Evolutionary conservation across 345 rosid species (phyloP).

Genomic region (Barbarea vulgaris): DNA sequence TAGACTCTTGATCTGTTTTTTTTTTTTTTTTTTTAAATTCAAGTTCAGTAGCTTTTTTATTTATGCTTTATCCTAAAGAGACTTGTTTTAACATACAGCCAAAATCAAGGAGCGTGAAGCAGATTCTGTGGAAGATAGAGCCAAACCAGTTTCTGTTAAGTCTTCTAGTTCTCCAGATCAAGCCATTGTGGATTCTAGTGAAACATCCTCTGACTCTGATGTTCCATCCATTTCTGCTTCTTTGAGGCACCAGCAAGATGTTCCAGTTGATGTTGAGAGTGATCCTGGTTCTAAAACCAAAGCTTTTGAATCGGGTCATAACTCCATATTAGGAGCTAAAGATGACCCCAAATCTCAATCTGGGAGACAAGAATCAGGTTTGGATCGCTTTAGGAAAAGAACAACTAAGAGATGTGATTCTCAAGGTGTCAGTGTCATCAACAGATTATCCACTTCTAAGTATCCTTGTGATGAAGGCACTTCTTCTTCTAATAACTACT

Average conservation of each 20-base stretch:
- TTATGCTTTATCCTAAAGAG: neutral
- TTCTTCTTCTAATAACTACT: conserved; percentile 44
- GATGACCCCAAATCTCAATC: conserved; percentile 38
- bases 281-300: conserved; percentile 34
- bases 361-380: conserved; percentile 29
- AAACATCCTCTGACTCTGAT: conserved; percentile 58
- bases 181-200: conserved; percentile 41
- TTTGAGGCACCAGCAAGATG: conserved; percentile 41
- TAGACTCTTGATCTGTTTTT: conserved; percentile 11
- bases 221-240: conserved; percentile 39
- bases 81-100: conserved; percentile 53
- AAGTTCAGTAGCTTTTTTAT: neutral
- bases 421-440: conserved; percentile 48
- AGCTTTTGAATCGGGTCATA: conserved; percentile 16
- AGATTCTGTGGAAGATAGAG: conserved; percentile 50
- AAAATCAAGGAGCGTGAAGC: conserved; percentile 49
- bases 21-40: no score
- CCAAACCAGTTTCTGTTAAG: conserved; percentile 46
- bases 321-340: conserved; percentile 19
- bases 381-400: conserved; percentile 36
- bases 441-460: conserved; percentile 48
- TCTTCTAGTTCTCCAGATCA: conserved; percentile 38
- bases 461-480: conserved; percentile 30
- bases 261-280: conserved; percentile 43
- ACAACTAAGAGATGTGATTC: conserved; percentile 45